These are phyloP conservation scores for Coffea eugenioides DNA, from an alignment of 257 asterid genomes.

Conservation along the genomic window DNA sequence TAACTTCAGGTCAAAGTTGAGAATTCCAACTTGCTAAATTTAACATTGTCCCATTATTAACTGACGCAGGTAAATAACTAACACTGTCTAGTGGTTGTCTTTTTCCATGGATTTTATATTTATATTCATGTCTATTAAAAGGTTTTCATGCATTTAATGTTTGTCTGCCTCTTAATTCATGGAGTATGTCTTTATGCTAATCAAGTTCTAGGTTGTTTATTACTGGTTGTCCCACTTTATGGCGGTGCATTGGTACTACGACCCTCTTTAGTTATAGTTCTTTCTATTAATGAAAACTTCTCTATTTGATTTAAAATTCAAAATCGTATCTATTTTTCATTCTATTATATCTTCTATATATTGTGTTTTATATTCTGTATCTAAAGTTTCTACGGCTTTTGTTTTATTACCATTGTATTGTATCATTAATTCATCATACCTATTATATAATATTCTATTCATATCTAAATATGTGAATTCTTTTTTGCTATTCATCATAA, in stretches of 20 bases:
- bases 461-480: background rate
- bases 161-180: background rate
- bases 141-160: background rate
- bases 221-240: background rate
- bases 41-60: background rate
- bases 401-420: no score
- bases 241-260: background rate
- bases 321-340: background rate
- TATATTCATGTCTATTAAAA: no score
- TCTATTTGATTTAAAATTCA: no score
- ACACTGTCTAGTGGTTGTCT: background rate
- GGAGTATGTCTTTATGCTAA: no score
- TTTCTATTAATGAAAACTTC: background rate
- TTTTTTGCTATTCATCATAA: background rate
- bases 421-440: background rate
- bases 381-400: background rate
- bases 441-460: no score
- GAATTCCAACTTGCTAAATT: background rate
- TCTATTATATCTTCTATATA: background rate
- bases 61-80: background rate
- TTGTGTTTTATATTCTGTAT: background rate
- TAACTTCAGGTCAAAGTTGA: no score
- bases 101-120: no score
- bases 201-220: background rate
- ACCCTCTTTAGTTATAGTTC: no score